Percentiles rank a stretch among this genome's conserved stretches.
These are phyloP conservation scores for Vaccinium myrtillus DNA, from an alignment of 148 eudicot species.

Conservation along the genomic window DNA sequence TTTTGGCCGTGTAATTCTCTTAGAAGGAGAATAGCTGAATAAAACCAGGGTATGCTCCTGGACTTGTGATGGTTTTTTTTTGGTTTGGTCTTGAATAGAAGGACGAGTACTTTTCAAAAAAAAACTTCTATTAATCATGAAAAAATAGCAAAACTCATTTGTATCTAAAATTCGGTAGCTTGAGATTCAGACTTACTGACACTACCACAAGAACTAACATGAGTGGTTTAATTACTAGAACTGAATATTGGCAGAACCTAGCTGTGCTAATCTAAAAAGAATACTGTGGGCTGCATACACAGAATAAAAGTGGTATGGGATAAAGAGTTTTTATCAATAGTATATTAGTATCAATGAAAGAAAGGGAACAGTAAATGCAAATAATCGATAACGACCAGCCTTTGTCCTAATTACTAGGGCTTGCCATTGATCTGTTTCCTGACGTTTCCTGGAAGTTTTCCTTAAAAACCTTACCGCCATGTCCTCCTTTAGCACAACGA, in stretches of 20 bases:
- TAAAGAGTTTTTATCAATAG: not conserved
- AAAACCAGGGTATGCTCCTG: no score
- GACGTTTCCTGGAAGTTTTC: not conserved
- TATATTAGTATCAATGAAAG: not conserved
- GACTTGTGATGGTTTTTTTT: no score
- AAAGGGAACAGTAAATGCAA: not conserved
- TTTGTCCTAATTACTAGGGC: not conserved
- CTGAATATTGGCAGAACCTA: not conserved
- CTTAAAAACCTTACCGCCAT: not conserved
- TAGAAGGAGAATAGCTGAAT: no score
- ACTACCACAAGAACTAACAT: no score
- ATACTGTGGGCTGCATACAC: not conserved
- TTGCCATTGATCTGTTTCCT: not conserved
- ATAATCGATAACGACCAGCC: not conserved
- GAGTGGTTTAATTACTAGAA: no score
- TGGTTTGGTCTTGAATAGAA: no score
- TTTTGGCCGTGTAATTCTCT: no score
- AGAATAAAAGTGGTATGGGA: not conserved
- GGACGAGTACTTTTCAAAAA: no score
- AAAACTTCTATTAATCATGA: no score
- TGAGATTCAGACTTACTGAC: no score
- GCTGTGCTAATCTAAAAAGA: not conserved
- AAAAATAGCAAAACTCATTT: not conserved
- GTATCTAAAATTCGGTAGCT: not conserved
- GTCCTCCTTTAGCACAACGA: not conserved